These are phyloP conservation scores for Globisporangium yorkense DNA, from an alignment of 352 stramenopile genomes.

Conservation along the genomic window DNA sequence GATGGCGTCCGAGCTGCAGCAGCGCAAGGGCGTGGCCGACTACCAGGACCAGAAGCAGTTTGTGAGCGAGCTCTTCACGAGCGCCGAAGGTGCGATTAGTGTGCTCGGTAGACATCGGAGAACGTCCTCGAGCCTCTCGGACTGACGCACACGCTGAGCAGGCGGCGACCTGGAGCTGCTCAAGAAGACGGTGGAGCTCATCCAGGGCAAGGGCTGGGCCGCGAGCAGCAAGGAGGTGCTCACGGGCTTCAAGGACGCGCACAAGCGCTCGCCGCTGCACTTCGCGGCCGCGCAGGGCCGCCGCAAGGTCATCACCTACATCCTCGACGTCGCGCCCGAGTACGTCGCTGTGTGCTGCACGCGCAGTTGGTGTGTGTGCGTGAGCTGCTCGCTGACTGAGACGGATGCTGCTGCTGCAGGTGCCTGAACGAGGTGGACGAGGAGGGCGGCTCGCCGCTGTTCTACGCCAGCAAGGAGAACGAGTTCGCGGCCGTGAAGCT, in stretches of 20 bases:
- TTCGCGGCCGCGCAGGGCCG: slow-evolving; percentile 74
- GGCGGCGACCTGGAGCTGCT: slow-evolving; percentile 69
- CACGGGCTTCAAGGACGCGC: slow-evolving; percentile 72
- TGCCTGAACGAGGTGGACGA: slow-evolving; percentile 57
- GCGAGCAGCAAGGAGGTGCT: slow-evolving; percentile 50
- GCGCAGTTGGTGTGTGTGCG: too few relatives aligned
- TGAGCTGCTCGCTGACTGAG: not conserved
- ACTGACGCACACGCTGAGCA: slow-evolving; percentile 11
- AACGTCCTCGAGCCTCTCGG: too few relatives aligned
- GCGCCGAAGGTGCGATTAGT: slow-evolving; percentile 49
- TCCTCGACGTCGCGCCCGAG: slow-evolving; percentile 54
- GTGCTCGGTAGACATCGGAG: too few relatives aligned
- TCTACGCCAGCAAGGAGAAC: slow-evolving; percentile 74
- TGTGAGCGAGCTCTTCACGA: slow-evolving; percentile 62
- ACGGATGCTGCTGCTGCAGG: slow-evolving; percentile 7
- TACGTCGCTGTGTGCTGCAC: slow-evolving; percentile 8
- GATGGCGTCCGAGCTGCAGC: slow-evolving; percentile 36
- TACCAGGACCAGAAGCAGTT: slow-evolving; percentile 80
- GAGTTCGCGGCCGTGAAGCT: slow-evolving; percentile 65
- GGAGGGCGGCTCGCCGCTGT: slow-evolving; percentile 58
- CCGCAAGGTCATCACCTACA: slow-evolving; percentile 67
- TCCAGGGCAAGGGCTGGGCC: slow-evolving; percentile 55
- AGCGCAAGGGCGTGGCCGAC: slow-evolving; percentile 55
- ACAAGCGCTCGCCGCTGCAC: slow-evolving; percentile 76
- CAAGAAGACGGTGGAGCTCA: slow-evolving; percentile 50